These are phyloP conservation scores for Chaetoceros tenuissimus DNA, from an alignment of 108 stramenopile species.

Conservation along the genomic window DNA sequence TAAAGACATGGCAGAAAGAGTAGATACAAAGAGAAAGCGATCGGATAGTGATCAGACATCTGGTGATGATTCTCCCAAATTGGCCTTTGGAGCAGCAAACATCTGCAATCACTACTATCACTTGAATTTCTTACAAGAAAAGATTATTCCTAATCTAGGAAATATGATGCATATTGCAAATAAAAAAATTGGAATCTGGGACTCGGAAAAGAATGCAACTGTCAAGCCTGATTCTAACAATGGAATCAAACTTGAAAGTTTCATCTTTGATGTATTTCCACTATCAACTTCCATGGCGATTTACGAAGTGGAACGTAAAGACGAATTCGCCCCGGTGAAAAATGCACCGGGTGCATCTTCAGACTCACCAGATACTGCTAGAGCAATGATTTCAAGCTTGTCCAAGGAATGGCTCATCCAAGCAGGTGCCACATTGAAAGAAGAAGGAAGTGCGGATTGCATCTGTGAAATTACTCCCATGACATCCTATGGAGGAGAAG, in stretches of 20 bases:
- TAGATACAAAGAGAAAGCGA: conserved; percentile 17
- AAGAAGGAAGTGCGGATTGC: conserved; percentile 28
- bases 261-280: conserved; percentile 98
- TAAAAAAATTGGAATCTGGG: conserved; percentile 94
- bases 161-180: conserved; percentile 91
- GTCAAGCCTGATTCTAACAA: conserved; percentile 64
- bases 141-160: conserved; percentile 66
- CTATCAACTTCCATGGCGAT: conserved; percentile 80
- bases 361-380: conserved; percentile 82
- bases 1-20: conserved; percentile 58
- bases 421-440: conserved; percentile 53
- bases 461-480: conserved; percentile 66
- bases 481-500: conserved; percentile 75
- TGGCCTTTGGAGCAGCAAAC: conserved; percentile 93
- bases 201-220: conserved; percentile 41
- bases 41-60: neutral
- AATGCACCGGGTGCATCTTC: conserved; percentile 68
- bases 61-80: conserved; percentile 17
- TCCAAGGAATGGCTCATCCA: conserved; percentile 55
- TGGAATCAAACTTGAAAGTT: conserved; percentile 97
- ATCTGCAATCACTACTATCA: conserved; percentile 98
- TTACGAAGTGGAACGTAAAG: conserved; percentile 77
- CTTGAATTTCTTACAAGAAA: conserved; percentile 76
- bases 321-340: conserved; percentile 99
- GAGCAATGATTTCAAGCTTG: conserved; percentile 47